Evolutionary conservation across 306 rosid genomes (phyloP).

Genomic region (Vigna unguiculata): DNA sequence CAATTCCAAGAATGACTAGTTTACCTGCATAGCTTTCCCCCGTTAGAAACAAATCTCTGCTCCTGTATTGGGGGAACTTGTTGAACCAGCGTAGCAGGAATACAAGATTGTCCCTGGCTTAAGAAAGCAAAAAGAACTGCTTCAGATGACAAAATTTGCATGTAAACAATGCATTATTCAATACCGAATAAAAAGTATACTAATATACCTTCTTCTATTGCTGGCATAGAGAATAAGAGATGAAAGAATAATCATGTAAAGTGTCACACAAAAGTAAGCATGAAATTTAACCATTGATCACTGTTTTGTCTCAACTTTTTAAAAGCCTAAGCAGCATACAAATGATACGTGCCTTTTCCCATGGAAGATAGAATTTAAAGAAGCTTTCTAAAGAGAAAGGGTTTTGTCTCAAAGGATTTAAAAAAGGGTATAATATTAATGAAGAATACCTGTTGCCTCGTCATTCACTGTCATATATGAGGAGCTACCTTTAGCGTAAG

Average conservation of each 20-base stretch:
- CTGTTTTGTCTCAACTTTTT: slow-evolving; percentile 49
- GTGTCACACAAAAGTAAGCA: slow-evolving; percentile 43
- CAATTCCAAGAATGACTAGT: slow-evolving; percentile 19
- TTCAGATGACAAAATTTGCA: slow-evolving; percentile 44
- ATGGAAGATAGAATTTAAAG: slow-evolving; percentile 46
- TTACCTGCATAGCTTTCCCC: slow-evolving; percentile 88
- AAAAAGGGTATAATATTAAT: slow-evolving; percentile 12
- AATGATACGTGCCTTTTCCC: slow-evolving; percentile 42
- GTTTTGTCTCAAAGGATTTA: slow-evolving; percentile 33
- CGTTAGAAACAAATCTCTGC: slow-evolving; percentile 62
- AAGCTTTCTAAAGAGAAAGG: slow-evolving; percentile 39
- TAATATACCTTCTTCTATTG: slow-evolving; percentile 18
- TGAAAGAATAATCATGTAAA: slow-evolving; percentile 41
- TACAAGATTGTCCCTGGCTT: slow-evolving; percentile 73
- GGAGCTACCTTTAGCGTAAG: slow-evolving; percentile 63
- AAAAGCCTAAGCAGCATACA: slow-evolving; percentile 50
- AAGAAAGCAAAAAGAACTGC: slow-evolving; percentile 51
- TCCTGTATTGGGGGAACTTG: slow-evolving; percentile 70
- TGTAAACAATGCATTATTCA: slow-evolving; percentile 5
- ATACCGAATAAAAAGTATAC: slow-evolving; percentile 21
- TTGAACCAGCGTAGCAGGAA: slow-evolving; percentile 71
- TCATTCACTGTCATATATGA: slow-evolving; percentile 66
- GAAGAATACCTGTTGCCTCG: slow-evolving; percentile 60
- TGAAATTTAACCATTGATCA: slow-evolving; percentile 41
- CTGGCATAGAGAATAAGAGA: slow-evolving; percentile 34